phyloP scores from a whole-genome alignment of 768 basidiomycete genomes.

The Panaeolus papilionaceus region DNA sequence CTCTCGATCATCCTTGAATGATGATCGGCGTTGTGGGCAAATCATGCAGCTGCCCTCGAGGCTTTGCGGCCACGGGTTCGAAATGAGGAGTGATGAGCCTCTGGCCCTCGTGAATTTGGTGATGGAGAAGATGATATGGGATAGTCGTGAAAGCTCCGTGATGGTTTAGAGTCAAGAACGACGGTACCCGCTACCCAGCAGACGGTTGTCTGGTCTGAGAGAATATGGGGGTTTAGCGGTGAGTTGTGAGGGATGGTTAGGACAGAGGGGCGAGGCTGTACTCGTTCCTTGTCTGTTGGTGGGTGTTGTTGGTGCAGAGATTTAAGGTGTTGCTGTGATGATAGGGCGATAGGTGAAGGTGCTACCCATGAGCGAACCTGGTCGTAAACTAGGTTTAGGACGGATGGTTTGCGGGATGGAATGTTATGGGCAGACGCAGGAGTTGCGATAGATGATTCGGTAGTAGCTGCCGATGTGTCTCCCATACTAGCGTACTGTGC shows the following conservation, averaged over 20 bases:
- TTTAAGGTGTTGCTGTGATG: conserved; percentile 30
- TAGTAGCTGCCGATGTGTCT: conserved; percentile 44
- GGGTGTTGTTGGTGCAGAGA: conserved; percentile 17
- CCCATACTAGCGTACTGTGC: conserved; percentile 39
- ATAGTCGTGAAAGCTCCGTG: not conserved
- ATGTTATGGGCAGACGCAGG: conserved; percentile 47
- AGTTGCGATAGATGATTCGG: conserved; percentile 60
- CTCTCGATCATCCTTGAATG: no score
- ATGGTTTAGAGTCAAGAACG: not conserved
- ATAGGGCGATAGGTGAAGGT: conserved; percentile 34
- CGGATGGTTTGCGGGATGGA: conserved; percentile 34
- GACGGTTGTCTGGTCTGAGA: conserved; percentile 27
- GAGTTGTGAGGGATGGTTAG: conserved; percentile 9
- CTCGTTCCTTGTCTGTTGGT: not conserved
- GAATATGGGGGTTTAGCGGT: conserved; percentile 24
- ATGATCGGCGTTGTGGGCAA: conserved; percentile 3
- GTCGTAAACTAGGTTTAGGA: conserved; percentile 44
- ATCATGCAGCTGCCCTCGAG: conserved; percentile 42
- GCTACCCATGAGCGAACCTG: conserved; percentile 55
- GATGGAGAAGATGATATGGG: not conserved
- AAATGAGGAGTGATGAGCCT: conserved; percentile 38
- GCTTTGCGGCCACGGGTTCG: conserved; percentile 50
- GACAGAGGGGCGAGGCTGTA: no score
- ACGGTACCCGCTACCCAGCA: conserved; percentile 31
- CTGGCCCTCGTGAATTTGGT: not conserved